Percentiles rank a stretch among this genome's conserved stretches.
Conservation (phyloP, 805 yeast species). For the Starmera quercuum region DNA sequence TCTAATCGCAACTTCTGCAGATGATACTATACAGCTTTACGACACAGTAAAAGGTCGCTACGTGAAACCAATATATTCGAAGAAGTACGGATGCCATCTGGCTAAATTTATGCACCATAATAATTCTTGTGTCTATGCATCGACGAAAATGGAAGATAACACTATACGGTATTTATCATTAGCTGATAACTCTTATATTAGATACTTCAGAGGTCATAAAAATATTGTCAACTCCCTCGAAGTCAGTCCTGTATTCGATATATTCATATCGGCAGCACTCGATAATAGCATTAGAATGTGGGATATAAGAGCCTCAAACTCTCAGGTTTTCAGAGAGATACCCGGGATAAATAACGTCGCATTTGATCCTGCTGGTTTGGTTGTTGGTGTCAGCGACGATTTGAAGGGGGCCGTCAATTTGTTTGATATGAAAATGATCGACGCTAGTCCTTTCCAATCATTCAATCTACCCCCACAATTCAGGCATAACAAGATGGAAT, state of each 20-base stretch:
- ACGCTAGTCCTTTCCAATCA: slow-evolving; percentile 46
- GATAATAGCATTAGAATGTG: slow-evolving; percentile 82
- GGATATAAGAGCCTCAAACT: slow-evolving; percentile 69
- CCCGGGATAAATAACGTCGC: slow-evolving; percentile 53
- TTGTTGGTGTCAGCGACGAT: slow-evolving; percentile 61
- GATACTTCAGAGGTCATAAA: slow-evolving; percentile 86
- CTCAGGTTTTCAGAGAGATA: slow-evolving; percentile 54
- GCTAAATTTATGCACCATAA: slow-evolving; percentile 78
- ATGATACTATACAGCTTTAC: slow-evolving; percentile 77
- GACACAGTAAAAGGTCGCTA: slow-evolving; percentile 66
- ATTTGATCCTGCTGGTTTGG: slow-evolving; percentile 78
- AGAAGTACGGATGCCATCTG: slow-evolving; percentile 86
- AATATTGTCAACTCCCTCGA: slow-evolving; percentile 67
- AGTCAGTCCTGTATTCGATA: slow-evolving; percentile 62
- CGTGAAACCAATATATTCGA: slow-evolving; percentile 62
- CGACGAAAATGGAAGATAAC: slow-evolving; percentile 74
- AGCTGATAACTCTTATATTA: slow-evolving; percentile 67
- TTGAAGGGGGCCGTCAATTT: slow-evolving; percentile 39
- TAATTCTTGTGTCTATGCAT: slow-evolving; percentile 69
- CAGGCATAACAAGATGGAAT: slow-evolving; percentile 62
- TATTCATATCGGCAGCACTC: slow-evolving; percentile 56
- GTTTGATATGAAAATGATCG: slow-evolving; percentile 54
- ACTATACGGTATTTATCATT: slow-evolving; percentile 70
- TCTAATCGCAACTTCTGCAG: slow-evolving; percentile 68
- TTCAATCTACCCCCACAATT: slow-evolving; percentile 29